Evolutionary conservation across 139 green algal species (phyloP).

Genomic region (Yamagishiella unicocca): DNA sequence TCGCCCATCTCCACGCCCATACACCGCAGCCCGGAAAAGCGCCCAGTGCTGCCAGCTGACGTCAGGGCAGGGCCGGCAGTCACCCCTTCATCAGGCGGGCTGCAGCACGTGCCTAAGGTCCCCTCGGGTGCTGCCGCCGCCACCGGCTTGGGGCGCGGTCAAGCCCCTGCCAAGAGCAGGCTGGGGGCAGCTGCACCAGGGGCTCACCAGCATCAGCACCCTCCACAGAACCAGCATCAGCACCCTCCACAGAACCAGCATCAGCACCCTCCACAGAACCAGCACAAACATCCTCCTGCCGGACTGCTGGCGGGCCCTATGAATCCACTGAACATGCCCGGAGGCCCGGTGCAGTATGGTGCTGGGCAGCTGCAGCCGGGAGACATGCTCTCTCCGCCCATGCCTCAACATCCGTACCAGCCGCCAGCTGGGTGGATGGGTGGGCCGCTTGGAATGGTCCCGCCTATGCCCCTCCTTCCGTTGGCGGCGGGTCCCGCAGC

Average conservation of each 20-base stretch:
- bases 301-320: no score
- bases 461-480: no score
- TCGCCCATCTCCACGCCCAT: constrained; percentile 5
- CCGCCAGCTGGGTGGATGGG: no score
- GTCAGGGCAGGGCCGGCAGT: no score
- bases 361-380: no score
- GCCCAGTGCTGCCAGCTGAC: background rate
- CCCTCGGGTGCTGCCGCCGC: background rate
- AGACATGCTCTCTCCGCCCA: no score
- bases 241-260: background rate
- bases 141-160: background rate
- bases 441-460: no score
- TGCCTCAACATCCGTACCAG: no score
- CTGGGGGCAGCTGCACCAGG: background rate
- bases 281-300: background rate
- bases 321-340: no score
- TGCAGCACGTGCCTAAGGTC: background rate
- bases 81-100: no score
- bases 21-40: background rate
- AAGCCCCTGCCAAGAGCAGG: background rate
- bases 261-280: background rate
- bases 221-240: background rate
- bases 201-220: background rate
- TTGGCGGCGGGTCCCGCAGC: no score
- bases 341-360: no score